phyloP scores from a whole-genome alignment of 768 basidiomycete genomes.

The Coprinellus micaceus region DNA sequence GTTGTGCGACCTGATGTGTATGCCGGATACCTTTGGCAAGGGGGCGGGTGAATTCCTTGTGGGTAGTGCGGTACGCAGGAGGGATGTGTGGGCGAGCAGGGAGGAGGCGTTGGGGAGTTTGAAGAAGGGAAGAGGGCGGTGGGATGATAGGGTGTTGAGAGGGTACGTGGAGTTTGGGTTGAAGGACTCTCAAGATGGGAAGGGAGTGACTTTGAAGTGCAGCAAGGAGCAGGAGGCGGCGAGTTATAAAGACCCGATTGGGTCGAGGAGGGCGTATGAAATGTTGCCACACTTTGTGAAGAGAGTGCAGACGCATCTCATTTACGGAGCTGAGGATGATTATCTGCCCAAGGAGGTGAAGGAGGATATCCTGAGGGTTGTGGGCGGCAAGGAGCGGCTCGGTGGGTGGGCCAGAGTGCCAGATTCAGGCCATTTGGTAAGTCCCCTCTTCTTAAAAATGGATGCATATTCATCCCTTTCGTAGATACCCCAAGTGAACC shows the following conservation, averaged over 20 bases:
- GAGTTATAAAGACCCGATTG: constrained; percentile 37
- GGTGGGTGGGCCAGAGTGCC: constrained; percentile 35
- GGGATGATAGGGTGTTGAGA: constrained; percentile 48
- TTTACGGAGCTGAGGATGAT: constrained; percentile 45
- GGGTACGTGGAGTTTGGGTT: constrained; percentile 28
- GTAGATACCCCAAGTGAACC: constrained; percentile 30
- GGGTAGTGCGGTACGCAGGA: constrained; percentile 32
- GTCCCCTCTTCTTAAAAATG: constrained; percentile 6
- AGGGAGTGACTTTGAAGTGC: constrained; percentile 50
- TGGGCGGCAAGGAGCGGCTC: constrained; percentile 34
- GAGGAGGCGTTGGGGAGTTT: constrained; percentile 43
- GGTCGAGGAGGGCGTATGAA: constrained; percentile 29
- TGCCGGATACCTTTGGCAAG: constrained; percentile 15
- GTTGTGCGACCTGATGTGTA: constrained; percentile 45
- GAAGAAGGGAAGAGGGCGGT: constrained; percentile 35
- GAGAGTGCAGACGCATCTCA: constrained; percentile 39
- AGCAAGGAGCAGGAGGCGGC: constrained; percentile 44
- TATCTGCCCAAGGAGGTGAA: constrained; percentile 36
- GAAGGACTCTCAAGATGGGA: constrained; percentile 38
- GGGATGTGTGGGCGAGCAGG: constrained; percentile 50
- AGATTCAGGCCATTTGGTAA: constrained; percentile 40
- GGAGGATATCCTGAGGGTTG: constrained; percentile 31
- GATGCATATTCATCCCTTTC: neutral
- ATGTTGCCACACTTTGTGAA: constrained; percentile 28
- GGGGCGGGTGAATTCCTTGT: constrained; percentile 21